Base-by-base conservation (phyloP, 768 basidiomycete genomes). In the Naganishia vaughanmartiniae region DNA sequence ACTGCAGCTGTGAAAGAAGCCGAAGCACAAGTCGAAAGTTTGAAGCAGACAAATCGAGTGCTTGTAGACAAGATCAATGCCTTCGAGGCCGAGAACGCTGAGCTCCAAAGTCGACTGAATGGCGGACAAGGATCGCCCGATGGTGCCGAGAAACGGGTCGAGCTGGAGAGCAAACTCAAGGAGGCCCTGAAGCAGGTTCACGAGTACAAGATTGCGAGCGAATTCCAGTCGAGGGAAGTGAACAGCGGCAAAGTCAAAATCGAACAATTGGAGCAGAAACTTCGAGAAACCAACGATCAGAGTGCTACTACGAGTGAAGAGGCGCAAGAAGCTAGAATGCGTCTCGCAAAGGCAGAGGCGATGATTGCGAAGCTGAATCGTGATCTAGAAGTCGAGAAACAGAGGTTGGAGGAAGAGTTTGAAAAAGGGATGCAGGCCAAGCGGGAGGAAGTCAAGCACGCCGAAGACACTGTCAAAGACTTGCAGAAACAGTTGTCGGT, bases 401-500 rank as follows among this genome's bases (percentile, higher is more conserved):
- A 77, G 58, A 55, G 73, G 33, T 55, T 72, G 31, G 72, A 72
- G 28, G 76, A 75, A 7, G 81, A 79, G 69, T 66, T 77, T 31
- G 73, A 75, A 17, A 73, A 73, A 30, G 76, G 77, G 5, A 75
- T 80, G 76, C 78, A 78, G 42, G 67, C 72, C 26, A 80, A 80
- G 70, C 72, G 71, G 48, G 70, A 74, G 54, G 89, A 90, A 73
- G 85, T 93, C 36, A 79, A 82, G 56, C 76, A 84, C 24, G 82
- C 66, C 77, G 95, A 99, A 82, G 92, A 93, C 77, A 87, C 89
- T 45, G 83, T 95, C 6, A 89, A 87, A 69, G 84, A 84, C 1
- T 85, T 87, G 26, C 90, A 93, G 48, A 69, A 54, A 54, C 68
- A 58, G 46, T 55, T 69, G 56, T 63, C 42, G 7, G 60, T 63